Evolutionary conservation across 139 green algal genomes (phyloP).

Genomic region (Coccomyxa sp.): DNA sequence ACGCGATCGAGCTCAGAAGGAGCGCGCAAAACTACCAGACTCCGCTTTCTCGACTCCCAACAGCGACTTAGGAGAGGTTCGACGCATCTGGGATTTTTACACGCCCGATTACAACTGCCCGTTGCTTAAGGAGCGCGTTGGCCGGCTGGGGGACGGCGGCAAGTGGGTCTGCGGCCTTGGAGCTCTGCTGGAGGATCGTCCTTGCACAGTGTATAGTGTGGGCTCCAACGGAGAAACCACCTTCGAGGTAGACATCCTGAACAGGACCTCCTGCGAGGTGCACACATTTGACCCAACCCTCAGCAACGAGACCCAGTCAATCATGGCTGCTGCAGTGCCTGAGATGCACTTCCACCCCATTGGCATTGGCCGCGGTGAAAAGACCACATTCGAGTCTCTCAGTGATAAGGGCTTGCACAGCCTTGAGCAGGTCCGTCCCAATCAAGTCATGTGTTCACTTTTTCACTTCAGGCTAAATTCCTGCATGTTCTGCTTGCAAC

Average conservation of each 20-base stretch:
- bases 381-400: not conserved
- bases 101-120: too few relatives aligned
- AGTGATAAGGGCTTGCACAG: too few relatives aligned
- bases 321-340: not conserved
- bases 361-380: not conserved
- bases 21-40: too few relatives aligned
- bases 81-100: too few relatives aligned
- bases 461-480: too few relatives aligned
- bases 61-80: too few relatives aligned
- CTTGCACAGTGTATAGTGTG: conserved; percentile 7
- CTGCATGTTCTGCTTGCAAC: too few relatives aligned
- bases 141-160: conserved; percentile 7
- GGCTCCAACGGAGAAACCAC: conserved; percentile 12
- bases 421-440: too few relatives aligned
- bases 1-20: too few relatives aligned
- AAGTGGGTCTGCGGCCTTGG: conserved; percentile 18
- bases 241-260: conserved; percentile 7
- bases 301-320: not conserved
- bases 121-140: too few relatives aligned
- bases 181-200: not conserved
- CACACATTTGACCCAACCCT: conserved; percentile 20
- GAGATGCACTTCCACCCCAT: not conserved
- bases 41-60: too few relatives aligned
- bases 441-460: too few relatives aligned
- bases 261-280: conserved; percentile 6